phyloP scores from a whole-genome alignment of 768 basidiomycete genomes.

The Tylopilus felleus region DNA sequence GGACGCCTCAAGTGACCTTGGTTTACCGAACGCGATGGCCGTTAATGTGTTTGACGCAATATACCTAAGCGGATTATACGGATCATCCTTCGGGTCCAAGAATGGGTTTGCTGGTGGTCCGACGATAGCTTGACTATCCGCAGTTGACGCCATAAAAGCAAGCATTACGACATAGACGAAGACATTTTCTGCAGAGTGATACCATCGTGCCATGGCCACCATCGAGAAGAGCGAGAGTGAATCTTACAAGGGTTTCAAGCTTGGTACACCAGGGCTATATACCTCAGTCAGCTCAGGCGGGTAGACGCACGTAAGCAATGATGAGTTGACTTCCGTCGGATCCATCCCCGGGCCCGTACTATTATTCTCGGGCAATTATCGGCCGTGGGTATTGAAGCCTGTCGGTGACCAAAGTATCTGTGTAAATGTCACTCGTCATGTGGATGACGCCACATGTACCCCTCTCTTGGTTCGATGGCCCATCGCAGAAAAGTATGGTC shows the following conservation, averaged over 20 bases:
- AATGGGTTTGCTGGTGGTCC: conserved; percentile 9
- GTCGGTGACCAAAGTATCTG: neutral
- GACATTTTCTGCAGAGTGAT: neutral
- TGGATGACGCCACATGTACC: neutral
- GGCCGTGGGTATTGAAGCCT: neutral
- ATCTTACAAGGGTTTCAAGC: neutral
- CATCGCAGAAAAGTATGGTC: no score
- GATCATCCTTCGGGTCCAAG: conserved; percentile 49
- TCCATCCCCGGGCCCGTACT: no score
- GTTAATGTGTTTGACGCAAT: conserved; percentile 54
- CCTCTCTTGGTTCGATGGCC: neutral
- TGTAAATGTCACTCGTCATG: neutral
- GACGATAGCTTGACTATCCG: neutral
- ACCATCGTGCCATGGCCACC: conserved; percentile 1
- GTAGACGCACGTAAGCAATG: neutral
- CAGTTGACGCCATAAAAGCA: neutral
- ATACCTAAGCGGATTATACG: conserved; percentile 51
- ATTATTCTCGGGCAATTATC: no score
- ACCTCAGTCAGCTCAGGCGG: neutral
- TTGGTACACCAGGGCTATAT: neutral
- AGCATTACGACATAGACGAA: neutral
- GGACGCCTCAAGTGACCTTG: neutral
- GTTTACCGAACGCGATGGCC: conserved; percentile 46
- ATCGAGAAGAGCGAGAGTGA: neutral
- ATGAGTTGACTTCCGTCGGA: neutral